These are phyloP conservation scores for Monosporascus cannonballus DNA, from an alignment of 2,329 filamentous ascomycete genomes.

Conservation along the genomic window DNA sequence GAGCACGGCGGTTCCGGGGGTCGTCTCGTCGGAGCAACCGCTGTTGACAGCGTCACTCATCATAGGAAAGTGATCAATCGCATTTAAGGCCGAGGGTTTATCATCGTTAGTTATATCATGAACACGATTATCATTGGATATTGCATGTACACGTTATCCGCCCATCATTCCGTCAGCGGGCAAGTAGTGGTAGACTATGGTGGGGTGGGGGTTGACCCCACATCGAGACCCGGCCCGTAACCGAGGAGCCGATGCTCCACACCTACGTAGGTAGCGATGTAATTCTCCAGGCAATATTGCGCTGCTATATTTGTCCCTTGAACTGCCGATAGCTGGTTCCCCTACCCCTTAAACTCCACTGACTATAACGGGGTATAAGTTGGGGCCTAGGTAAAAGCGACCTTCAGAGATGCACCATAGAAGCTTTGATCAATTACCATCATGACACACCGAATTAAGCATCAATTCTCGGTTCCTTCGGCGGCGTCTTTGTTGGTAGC, in stretches of 20 bases:
- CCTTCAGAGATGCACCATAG: neutral
- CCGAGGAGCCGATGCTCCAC: neutral
- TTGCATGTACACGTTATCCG: neutral
- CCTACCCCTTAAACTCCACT: too few relatives aligned
- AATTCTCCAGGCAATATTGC: too few relatives aligned
- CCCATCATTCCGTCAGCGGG: too few relatives aligned
- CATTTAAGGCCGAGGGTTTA: neutral
- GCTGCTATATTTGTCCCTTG: too few relatives aligned
- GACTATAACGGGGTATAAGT: too few relatives aligned
- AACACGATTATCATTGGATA: neutral
- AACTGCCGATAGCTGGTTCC: too few relatives aligned
- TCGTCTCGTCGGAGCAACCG: constrained; percentile 7
- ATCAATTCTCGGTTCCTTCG: neutral
- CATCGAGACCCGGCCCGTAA: neutral
- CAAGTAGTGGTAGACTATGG: neutral
- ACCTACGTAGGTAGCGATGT: too few relatives aligned
- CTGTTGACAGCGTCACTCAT: constrained; percentile 1
- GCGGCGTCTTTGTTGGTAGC: neutral
- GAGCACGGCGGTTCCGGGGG: constrained; percentile 8
- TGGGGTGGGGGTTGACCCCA: neutral
- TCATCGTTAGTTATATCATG: neutral
- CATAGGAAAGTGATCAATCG: neutral
- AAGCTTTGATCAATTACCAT: neutral
- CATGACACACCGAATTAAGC: too few relatives aligned
- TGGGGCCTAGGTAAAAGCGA: too few relatives aligned